A percentile compares a stretch with the other conserved stretches of the same genome.
Evolutionary conservation across 73 alveolate species (phyloP).

Genomic region (Paramecium octaurelia): DNA sequence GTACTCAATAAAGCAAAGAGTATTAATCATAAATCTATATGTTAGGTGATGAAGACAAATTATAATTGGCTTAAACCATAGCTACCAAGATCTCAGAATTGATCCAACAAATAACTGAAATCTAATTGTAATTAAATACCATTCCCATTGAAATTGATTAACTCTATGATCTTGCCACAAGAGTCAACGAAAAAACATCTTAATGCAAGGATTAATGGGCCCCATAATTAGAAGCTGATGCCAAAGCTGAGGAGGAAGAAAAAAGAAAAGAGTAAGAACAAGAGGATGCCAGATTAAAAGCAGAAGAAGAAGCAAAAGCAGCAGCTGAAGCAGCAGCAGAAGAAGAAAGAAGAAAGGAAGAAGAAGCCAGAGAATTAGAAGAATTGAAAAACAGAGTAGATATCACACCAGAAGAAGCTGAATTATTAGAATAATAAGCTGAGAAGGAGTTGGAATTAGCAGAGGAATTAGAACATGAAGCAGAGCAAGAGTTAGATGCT

Average conservation of each 20-base stretch:
- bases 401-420: conserved; percentile 20
- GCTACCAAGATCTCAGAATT: conserved; percentile 48
- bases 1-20: conserved; percentile 40
- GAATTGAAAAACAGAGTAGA: neutral
- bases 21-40: neutral
- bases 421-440: neutral
- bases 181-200: neutral
- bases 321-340: conserved; percentile 45
- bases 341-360: conserved; percentile 17
- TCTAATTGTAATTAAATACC: neutral
- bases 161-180: conserved; percentile 23
- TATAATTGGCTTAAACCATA: conserved; percentile 18
- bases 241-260: conserved; percentile 3
- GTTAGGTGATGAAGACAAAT: conserved; percentile 39
- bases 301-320: conserved; percentile 28
- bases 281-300: neutral
- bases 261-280: neutral
- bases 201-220: conserved; percentile 19
- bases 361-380: conserved; percentile 13
- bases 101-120: neutral
- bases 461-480: neutral
- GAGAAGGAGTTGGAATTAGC: neutral
- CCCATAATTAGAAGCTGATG: conserved; percentile 26
- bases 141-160: conserved; percentile 12
- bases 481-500: neutral